Conservation (phyloP, 306 rosid genomes). For the Delonix regia region DNA sequence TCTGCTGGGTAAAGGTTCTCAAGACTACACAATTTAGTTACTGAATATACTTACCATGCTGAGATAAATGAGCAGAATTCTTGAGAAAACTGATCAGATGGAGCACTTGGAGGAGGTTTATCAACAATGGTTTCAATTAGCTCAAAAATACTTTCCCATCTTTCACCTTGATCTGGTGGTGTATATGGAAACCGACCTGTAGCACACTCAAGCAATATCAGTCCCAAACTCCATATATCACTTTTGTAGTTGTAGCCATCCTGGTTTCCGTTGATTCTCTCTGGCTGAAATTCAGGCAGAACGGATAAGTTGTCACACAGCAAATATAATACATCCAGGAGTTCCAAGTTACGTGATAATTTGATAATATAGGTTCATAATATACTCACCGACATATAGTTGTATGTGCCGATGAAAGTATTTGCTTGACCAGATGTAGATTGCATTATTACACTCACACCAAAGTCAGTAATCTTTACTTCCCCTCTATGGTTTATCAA, state of each 20-base stretch:
- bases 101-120: conserved; percentile 76
- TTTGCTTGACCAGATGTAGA: conserved; percentile 86
- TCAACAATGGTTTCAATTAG: conserved; percentile 83
- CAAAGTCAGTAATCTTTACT: conserved; percentile 94
- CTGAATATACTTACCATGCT: conserved; percentile 69
- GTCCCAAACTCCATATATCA: conserved; percentile 96
- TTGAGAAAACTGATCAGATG: conserved; percentile 76
- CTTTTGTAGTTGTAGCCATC: conserved; percentile 69
- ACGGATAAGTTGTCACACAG: conserved; percentile 6
- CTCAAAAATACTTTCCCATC: conserved; percentile 79
- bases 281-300: conserved; percentile 70
- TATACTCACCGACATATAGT: conserved; percentile 97
- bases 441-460: conserved; percentile 86
- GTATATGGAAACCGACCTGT: conserved; percentile 86
- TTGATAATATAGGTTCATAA: conserved; percentile 1
- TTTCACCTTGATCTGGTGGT: conserved; percentile 73
- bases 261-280: conserved; percentile 69
- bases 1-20: conserved; percentile 18
- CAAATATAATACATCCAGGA: not conserved
- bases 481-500: conserved; percentile 92
- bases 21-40: conserved; percentile 17
- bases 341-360: conserved; percentile 1
- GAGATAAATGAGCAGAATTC: conserved; percentile 88
- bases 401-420: conserved; percentile 85
- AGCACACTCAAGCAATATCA: conserved; percentile 86